phyloP scores from a whole-genome alignment of 345 rosid genomes.

The Gynandropsis gynandra region DNA sequence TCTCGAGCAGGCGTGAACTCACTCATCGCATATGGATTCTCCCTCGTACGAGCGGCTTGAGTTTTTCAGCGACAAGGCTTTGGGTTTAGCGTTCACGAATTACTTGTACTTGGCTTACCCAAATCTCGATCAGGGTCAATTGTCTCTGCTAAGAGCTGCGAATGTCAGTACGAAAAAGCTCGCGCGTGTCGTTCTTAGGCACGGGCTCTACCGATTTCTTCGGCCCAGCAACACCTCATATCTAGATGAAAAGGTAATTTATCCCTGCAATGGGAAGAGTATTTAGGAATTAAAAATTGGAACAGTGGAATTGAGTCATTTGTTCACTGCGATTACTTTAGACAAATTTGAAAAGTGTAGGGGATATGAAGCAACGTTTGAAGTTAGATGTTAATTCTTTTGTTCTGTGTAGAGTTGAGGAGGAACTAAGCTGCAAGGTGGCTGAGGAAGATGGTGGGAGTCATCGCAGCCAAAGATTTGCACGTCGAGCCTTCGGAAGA shows the following conservation, averaged over 20 bases:
- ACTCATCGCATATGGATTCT: constrained; percentile 39
- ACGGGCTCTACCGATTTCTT: constrained; percentile 36
- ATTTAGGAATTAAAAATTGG: too few relatives aligned
- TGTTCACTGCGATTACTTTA: too few relatives aligned
- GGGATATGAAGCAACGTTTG: too few relatives aligned
- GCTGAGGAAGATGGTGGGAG: too few relatives aligned
- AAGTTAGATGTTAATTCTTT: too few relatives aligned
- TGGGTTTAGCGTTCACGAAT: constrained; percentile 42
- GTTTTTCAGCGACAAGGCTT: constrained; percentile 66
- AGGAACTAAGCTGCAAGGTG: too few relatives aligned
- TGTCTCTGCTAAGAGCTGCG: constrained; percentile 54
- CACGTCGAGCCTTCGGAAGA: too few relatives aligned
- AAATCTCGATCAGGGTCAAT: constrained; percentile 38
- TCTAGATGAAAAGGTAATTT: constrained; percentile 46
- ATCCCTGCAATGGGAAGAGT: too few relatives aligned
- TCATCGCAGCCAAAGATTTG: too few relatives aligned
- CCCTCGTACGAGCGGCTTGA: constrained; percentile 65
- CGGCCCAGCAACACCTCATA: constrained; percentile 32
- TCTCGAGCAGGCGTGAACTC: constrained; percentile 60
- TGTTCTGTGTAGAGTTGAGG: too few relatives aligned
- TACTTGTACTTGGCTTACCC: constrained; percentile 49
- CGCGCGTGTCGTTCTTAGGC: constrained; percentile 62
- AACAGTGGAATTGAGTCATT: not conserved
- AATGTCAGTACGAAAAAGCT: constrained; percentile 74
- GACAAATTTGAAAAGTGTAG: too few relatives aligned